Conservation (phyloP, 805 yeast genomes). For the Candida patagonica region DNA sequence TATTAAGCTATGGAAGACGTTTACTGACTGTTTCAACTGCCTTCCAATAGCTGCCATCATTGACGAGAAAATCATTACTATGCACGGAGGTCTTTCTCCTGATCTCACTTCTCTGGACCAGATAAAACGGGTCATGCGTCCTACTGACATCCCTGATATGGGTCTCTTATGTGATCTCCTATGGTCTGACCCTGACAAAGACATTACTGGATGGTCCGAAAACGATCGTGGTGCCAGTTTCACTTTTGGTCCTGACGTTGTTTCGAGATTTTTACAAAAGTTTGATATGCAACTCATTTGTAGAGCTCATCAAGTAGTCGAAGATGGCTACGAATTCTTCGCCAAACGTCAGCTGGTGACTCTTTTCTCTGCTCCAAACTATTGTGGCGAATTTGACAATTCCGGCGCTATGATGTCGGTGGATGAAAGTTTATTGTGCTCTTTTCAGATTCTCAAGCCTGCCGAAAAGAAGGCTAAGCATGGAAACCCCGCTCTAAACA, state of each 20-base stretch:
- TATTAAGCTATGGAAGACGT: conserved; percentile 5
- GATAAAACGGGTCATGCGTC: conserved; percentile 55
- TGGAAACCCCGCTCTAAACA: background rate
- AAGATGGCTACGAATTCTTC: conserved; percentile 58
- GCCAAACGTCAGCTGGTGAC: conserved; percentile 50
- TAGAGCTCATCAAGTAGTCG: conserved; percentile 70
- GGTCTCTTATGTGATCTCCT: conserved; percentile 58
- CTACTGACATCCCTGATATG: conserved; percentile 67
- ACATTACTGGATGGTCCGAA: conserved; percentile 66
- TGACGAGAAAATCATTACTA: conserved; percentile 79
- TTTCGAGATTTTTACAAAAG: conserved; percentile 5
- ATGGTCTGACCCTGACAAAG: conserved; percentile 71
- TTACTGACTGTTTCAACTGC: conserved; percentile 34
- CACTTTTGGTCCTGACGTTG: conserved; percentile 57
- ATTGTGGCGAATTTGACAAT: conserved; percentile 41
- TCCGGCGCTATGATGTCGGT: conserved; percentile 97
- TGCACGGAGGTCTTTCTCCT: conserved; percentile 67
- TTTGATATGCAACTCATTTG: conserved; percentile 34
- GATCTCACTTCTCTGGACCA: conserved; percentile 60
- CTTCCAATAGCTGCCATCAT: conserved; percentile 84
- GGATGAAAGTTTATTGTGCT: conserved; percentile 20
- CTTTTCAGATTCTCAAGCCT: conserved; percentile 5
- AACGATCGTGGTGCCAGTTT: conserved; percentile 67
- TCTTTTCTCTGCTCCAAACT: conserved; percentile 5
- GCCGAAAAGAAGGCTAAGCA: conserved; percentile 35